phyloP scores from a whole-genome alignment of 2,329 filamentous ascomycete genomes.

The Tricladium varicosporioides region DNA sequence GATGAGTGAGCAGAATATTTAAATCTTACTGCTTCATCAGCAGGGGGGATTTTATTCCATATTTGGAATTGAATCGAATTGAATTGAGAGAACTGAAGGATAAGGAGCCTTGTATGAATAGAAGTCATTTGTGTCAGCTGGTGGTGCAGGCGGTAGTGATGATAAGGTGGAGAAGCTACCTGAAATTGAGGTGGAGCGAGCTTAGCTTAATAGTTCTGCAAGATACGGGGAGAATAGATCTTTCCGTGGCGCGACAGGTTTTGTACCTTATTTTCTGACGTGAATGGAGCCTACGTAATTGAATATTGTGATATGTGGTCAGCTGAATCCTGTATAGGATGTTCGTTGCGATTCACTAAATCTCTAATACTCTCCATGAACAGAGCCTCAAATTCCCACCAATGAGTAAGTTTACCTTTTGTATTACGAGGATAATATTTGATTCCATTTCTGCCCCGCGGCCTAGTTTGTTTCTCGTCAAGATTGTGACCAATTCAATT shows the following conservation, averaged over 20 bases:
- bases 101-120: conserved; percentile 20
- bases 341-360: too few relatives aligned
- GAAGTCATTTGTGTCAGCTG: neutral
- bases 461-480: too few relatives aligned
- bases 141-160: neutral
- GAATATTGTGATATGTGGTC: too few relatives aligned
- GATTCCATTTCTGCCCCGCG: too few relatives aligned
- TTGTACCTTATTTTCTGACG: too few relatives aligned
- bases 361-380: too few relatives aligned
- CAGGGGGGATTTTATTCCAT: conserved; percentile 1
- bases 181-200: neutral
- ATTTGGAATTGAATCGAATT: conserved; percentile 1
- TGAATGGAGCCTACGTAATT: too few relatives aligned
- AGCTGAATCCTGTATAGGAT: too few relatives aligned
- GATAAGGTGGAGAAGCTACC: neutral
- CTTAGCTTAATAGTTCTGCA: neutral
- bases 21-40: conserved; percentile 19
- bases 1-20: conserved; percentile 1
- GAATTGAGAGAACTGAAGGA: neutral
- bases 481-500: too few relatives aligned
- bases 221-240: conserved; percentile 7
- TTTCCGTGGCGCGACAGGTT: conserved; percentile 1
- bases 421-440: too few relatives aligned
- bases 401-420: too few relatives aligned
- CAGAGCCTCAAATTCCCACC: too few relatives aligned